These are phyloP conservation scores for Coemansia sp. DNA, from an alignment of 371 early-diverging fungal genomes.

Conservation along the genomic window DNA sequence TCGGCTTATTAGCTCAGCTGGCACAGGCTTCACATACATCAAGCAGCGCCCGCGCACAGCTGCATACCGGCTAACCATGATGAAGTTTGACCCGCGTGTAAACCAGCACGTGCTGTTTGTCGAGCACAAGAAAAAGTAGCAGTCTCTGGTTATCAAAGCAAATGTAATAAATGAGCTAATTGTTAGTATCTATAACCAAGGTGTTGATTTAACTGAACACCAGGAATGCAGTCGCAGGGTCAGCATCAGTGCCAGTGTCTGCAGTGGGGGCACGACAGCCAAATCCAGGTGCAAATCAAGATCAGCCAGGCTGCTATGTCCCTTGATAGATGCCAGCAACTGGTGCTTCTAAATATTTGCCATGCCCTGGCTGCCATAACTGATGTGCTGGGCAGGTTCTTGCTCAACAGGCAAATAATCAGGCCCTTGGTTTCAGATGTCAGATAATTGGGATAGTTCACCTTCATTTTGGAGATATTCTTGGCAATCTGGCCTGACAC, in stretches of 20 bases:
- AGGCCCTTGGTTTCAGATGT: constrained; percentile 87
- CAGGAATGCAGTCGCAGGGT: constrained; percentile 45
- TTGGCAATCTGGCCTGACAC: constrained; percentile 89
- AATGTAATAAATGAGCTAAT: background rate
- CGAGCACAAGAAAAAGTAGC: constrained; percentile 71
- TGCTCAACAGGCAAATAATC: constrained; percentile 79
- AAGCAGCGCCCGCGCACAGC: constrained; percentile 73
- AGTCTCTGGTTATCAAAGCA: background rate
- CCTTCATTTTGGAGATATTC: constrained; percentile 76
- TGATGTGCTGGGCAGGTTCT: constrained; percentile 88
- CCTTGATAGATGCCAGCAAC: constrained; percentile 37
- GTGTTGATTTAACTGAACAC: constrained; percentile 46
- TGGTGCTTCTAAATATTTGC: constrained; percentile 76
- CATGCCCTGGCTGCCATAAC: constrained; percentile 71
- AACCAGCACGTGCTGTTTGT: constrained; percentile 74
- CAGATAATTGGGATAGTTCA: constrained; percentile 52
- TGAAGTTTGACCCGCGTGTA: constrained; percentile 81
- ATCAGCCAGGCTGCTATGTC: background rate
- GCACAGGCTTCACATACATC: constrained; percentile 81
- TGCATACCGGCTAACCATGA: constrained; percentile 71
- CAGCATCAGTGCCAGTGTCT: constrained; percentile 14
- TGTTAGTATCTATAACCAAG: constrained; percentile 35
- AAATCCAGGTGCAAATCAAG: background rate
- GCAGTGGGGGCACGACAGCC: background rate
- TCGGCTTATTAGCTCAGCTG: constrained; percentile 75